phyloP scores from a whole-genome alignment of 164 flowering plant genomes.

The Platanus orientalis region DNA sequence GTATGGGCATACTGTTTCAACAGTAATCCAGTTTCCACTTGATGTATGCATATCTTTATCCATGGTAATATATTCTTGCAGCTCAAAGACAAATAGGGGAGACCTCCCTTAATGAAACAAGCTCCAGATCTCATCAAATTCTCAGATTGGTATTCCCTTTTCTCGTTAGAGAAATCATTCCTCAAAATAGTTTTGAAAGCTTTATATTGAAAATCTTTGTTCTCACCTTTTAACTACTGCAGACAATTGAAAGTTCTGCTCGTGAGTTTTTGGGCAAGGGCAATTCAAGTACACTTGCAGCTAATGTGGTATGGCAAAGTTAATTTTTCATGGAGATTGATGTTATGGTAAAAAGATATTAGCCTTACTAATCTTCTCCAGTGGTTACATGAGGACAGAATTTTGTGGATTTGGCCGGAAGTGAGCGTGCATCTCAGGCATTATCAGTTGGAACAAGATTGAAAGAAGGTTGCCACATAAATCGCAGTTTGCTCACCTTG shows the following conservation, averaged over 20 bases:
- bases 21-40: background rate
- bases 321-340: background rate
- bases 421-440: conserved; percentile 97
- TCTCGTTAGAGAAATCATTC: conserved; percentile 1
- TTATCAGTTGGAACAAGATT: conserved; percentile 74
- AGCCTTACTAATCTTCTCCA: background rate
- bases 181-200: conserved; percentile 3
- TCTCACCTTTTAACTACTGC: conserved; percentile 15
- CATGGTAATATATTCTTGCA: conserved; percentile 28
- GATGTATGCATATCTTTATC: conserved; percentile 6
- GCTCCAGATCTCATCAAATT: conserved; percentile 99
- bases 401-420: conserved; percentile 98
- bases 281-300: conserved; percentile 64
- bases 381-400: conserved; percentile 39
- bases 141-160: conserved; percentile 59
- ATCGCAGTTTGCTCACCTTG: conserved; percentile 86
- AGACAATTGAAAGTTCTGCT: conserved; percentile 89
- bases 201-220: background rate
- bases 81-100: conserved; percentile 93
- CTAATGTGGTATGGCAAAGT: conserved; percentile 67
- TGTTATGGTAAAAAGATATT: background rate
- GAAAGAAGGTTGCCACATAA: conserved; percentile 97
- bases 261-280: conserved; percentile 40
- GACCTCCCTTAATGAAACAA: conserved; percentile 79
- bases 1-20: conserved; percentile 27